Conservation (phyloP, 441 rosid species). For the Biscutella laevigata region DNA sequence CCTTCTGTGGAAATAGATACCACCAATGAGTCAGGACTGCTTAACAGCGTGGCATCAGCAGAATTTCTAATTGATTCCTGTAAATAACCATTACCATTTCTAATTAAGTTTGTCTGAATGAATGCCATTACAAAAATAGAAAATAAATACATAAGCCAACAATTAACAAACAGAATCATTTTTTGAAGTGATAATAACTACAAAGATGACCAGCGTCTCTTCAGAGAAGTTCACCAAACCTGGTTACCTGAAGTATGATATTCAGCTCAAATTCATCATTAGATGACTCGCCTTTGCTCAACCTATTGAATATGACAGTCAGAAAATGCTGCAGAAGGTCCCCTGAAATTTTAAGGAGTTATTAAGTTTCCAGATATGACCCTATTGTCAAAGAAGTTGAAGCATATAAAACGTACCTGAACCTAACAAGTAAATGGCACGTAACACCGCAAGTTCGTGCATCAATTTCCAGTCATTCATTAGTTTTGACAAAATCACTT, state of each 20-base stretch:
- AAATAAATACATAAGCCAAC: not conserved
- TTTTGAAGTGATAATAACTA: not conserved
- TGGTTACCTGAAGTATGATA: slow-evolving; percentile 67
- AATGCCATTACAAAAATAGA: not conserved
- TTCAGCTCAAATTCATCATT: slow-evolving; percentile 92
- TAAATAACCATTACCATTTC: slow-evolving; percentile 15
- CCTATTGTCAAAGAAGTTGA: slow-evolving; percentile 16
- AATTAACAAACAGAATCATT: not conserved
- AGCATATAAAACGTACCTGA: slow-evolving; percentile 48
- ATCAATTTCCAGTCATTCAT: slow-evolving; percentile 92
- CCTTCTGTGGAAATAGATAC: slow-evolving; percentile 53
- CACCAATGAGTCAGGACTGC: slow-evolving; percentile 76
- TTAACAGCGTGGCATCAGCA: slow-evolving; percentile 70
- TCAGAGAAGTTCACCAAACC: not conserved
- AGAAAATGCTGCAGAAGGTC: slow-evolving; percentile 93
- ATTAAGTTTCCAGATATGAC: slow-evolving; percentile 8
- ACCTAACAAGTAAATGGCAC: slow-evolving; percentile 92
- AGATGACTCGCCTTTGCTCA: slow-evolving; percentile 82
- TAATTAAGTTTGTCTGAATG: not conserved
- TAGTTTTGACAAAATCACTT: slow-evolving; percentile 64
- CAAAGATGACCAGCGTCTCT: not conserved
- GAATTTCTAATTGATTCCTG: slow-evolving; percentile 96
- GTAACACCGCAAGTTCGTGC: slow-evolving; percentile 88
- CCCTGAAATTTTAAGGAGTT: slow-evolving; percentile 39
- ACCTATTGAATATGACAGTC: slow-evolving; percentile 61